Evolutionary conservation across 768 basidiomycete species (phyloP), one percentile per base, ranked within the genome.

Genomic region (Rhizopogon roseolus): DNA sequence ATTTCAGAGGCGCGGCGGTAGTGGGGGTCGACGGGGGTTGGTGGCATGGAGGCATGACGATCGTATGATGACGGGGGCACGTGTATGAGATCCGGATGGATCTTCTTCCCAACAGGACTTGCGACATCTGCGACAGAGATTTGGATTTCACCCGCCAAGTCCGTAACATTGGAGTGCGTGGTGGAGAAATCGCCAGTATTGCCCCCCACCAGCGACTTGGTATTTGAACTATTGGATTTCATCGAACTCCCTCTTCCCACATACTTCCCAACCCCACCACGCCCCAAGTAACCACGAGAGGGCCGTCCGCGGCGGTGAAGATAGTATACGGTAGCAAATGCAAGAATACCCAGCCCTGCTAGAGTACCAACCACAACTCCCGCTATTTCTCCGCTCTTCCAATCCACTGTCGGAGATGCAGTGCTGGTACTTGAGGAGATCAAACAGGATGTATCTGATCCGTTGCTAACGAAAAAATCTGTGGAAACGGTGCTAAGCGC

Each of bases 321-420:
- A 55, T 60, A 67, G 36, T 74, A 56, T 36, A 65, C 71, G 36
- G 73, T 53, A 55, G 72, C 69, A 52, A 73, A 49, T 6, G 69
- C 61, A 14, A 71, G 60, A 19, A 76, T 56, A 5, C 57, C 58
- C 32, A 81, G 51, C 13, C 66, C 75, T 2, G 74, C 60, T 2
- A 71, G 17, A 2, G 72, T 79, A 5, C 80, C 84, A 4, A 85
- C 57, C 17, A 79, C 73, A 25, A 77, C 76, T 2, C 84, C 86
- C 5, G 73, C 76, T 27, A 86, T 78, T 7, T 73, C 71, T 0
- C 74, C 77, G 1, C 67, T 65, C 38, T 76, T 76, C 6, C 66
- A 61, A 4, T 5, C 45, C 7, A 8, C 14, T 4, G 66, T 45
- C 2, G 69, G 55, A 34, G 59, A 25, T 2, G 56, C 50, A 17